Conservation (phyloP, 352 stramenopile genomes). For the Phytophthora rubi region DNA sequence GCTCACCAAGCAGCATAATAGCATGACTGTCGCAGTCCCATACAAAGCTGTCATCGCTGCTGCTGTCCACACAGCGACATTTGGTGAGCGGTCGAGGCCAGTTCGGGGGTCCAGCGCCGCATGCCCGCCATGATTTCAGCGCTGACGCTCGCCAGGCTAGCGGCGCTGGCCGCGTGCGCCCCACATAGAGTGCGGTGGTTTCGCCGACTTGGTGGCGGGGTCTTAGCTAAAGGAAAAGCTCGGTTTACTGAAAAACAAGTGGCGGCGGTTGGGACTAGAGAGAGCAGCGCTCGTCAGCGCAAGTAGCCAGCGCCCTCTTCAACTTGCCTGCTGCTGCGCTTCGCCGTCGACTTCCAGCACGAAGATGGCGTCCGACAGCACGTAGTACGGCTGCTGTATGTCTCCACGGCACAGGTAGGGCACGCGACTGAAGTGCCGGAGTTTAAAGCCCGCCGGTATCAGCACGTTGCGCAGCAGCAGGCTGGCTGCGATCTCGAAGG, state of each 20-base stretch:
- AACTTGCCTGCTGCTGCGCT: conserved; percentile 11
- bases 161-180: not conserved
- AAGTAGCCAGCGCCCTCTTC: conserved; percentile 10
- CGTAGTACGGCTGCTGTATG: conserved; percentile 82
- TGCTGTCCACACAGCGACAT: not conserved
- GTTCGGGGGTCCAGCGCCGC: conserved; percentile 2
- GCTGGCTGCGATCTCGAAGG: conserved; percentile 71
- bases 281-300: conserved; percentile 9
- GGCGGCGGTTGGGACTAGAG: conserved; percentile 1
- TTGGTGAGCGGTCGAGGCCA: not conserved
- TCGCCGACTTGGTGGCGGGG: conserved; percentile 1
- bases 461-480: conserved; percentile 75
- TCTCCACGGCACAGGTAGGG: conserved; percentile 86
- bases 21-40: not conserved
- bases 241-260: conserved; percentile 30
- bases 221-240: conserved; percentile 10
- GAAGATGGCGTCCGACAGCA: conserved; percentile 87
- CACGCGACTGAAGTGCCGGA: conserved; percentile 81
- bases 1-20: conserved; percentile 7
- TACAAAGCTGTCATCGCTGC: not conserved
- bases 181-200: conserved; percentile 16
- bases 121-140: conserved; percentile 23
- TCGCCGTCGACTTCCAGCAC: conserved; percentile 65
- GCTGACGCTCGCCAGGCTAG: not conserved
- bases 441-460: conserved; percentile 73